Percentiles rank a stretch among this genome's conserved stretches.
Evolutionary conservation across 176 grass and related monocot genomes (phyloP).

Genomic region (Triticum urartu): DNA sequence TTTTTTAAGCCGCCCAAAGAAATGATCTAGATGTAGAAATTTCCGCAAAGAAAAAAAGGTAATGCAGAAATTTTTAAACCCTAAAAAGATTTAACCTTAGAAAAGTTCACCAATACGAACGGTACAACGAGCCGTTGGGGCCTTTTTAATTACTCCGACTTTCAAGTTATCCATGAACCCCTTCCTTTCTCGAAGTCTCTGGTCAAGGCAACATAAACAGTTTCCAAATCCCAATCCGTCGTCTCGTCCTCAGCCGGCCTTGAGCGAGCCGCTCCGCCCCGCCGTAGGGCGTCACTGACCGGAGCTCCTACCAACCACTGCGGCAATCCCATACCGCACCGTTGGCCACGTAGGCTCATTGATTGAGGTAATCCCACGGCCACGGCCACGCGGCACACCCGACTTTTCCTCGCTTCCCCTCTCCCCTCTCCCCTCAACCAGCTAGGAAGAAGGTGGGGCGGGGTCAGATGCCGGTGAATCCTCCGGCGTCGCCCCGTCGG

Average conservation of each 20-base stretch:
- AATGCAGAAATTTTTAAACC: too few species aligned
- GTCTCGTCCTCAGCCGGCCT: not conserved
- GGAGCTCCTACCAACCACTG: conserved; percentile 10
- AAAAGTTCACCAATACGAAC: too few species aligned
- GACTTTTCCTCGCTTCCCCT: not conserved
- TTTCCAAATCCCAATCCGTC: conserved; percentile 7
- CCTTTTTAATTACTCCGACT: too few species aligned
- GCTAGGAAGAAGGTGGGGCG: not conserved
- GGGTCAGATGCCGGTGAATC: not conserved
- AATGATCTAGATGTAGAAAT: too few species aligned
- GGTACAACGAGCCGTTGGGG: too few species aligned
- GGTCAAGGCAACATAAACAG: not conserved
- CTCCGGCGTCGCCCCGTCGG: not conserved
- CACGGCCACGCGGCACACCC: not conserved
- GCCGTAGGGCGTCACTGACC: not conserved
- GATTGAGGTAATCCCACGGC: conserved; percentile 6
- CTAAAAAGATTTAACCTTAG: too few species aligned
- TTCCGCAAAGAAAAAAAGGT: too few species aligned
- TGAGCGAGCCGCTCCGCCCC: not conserved
- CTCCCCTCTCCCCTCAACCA: not conserved
- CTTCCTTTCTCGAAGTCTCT: not conserved
- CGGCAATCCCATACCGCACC: not conserved
- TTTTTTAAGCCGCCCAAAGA: too few species aligned
- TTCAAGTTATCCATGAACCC: not conserved
- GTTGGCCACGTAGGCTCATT: not conserved